Evolutionary conservation across 2,329 filamentous ascomycete species (phyloP).

Genomic region (Trichoderma guizhouense): DNA sequence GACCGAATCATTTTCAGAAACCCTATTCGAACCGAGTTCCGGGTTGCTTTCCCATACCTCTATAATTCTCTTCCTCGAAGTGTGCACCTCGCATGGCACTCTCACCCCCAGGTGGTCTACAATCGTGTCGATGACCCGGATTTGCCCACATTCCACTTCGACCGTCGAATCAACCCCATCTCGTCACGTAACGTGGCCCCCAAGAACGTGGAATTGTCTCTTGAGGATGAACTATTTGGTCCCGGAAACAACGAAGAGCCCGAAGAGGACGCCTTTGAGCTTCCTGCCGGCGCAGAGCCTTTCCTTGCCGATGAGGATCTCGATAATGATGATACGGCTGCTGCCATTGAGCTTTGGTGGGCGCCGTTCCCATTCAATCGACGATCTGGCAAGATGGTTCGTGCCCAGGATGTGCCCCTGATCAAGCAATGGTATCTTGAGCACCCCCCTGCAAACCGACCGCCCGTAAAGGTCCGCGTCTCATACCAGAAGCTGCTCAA

Average conservation of each 20-base stretch:
- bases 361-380: constrained; percentile 94
- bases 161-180: constrained; percentile 96
- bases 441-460: constrained; percentile 78
- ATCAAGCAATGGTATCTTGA: constrained; percentile 99
- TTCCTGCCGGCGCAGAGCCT: constrained; percentile 76
- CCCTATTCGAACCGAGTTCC: constrained; percentile 91
- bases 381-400: constrained; percentile 90
- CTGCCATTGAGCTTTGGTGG: constrained; percentile 96
- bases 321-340: constrained; percentile 82
- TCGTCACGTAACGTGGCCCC: constrained; percentile 91
- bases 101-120: constrained; percentile 89
- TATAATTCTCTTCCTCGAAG: constrained; percentile 96
- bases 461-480: constrained; percentile 94
- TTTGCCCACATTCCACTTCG: constrained; percentile 94
- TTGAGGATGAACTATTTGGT: constrained; percentile 93
- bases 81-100: constrained; percentile 91
- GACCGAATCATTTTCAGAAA: constrained; percentile 98
- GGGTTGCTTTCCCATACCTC: constrained; percentile 88
- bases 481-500: constrained; percentile 98
- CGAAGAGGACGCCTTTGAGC: constrained; percentile 79
- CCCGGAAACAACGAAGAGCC: constrained; percentile 67
- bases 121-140: constrained; percentile 82
- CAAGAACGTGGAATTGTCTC: constrained; percentile 87
- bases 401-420: constrained; percentile 92
- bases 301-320: constrained; percentile 89